Conservation (phyloP, 352 stramenopile genomes). For the Pythium phragmitis region DNA sequence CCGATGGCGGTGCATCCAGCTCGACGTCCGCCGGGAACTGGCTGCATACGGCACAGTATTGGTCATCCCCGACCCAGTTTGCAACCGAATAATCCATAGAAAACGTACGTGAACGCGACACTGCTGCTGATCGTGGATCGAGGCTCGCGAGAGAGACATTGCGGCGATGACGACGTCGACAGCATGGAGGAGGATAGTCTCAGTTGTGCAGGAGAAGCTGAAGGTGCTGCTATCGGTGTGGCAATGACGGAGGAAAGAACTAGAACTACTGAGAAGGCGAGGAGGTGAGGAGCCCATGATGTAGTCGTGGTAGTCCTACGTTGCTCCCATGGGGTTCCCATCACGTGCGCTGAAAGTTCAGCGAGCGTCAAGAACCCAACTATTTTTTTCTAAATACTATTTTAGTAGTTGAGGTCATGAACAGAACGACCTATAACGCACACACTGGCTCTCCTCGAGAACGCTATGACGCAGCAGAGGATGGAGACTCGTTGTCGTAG, state of each 20-base stretch:
- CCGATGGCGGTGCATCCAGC: conserved; percentile 1
- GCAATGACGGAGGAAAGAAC: background rate
- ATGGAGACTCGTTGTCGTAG: too few species aligned
- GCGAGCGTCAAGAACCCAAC: background rate
- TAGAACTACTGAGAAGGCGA: background rate
- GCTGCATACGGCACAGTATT: too few species aligned
- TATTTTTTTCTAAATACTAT: too few species aligned
- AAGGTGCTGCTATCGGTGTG: background rate
- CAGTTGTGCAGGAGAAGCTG: background rate
- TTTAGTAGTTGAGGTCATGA: too few species aligned
- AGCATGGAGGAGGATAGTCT: background rate
- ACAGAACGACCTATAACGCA: too few species aligned
- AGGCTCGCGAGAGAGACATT: background rate
- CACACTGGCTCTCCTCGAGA: too few species aligned
- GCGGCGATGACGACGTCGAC: background rate
- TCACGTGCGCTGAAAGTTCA: conserved; percentile 9
- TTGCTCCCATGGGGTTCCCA: conserved; percentile 8
- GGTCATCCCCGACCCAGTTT: too few species aligned
- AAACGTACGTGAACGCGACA: conserved; percentile 18
- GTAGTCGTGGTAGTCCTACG: background rate
- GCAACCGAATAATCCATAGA: background rate
- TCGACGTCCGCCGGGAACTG: background rate
- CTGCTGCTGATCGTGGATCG: background rate
- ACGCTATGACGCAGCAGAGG: too few species aligned
- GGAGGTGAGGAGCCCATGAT: background rate